A percentile compares a stretch with the other conserved stretches of the same genome.
Conservation (phyloP, 148 eudicot genomes). For the Vaccinium macrocarpon region DNA sequence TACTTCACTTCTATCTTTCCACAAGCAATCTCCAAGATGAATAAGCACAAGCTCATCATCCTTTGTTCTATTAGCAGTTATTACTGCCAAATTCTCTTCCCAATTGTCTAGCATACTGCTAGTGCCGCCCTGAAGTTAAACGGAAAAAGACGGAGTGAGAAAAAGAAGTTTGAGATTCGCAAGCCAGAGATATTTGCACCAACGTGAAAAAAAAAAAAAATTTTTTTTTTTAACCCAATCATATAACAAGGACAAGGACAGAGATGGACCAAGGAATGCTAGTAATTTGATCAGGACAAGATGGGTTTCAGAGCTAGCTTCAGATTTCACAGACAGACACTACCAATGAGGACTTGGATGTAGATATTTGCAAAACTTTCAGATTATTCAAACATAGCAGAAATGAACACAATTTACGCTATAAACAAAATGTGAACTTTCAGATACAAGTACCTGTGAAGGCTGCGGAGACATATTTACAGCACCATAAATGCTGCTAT, state of each 20-base stretch:
- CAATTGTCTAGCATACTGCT: constrained; percentile 74
- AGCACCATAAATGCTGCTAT: constrained; percentile 32
- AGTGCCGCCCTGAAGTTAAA: constrained; percentile 46
- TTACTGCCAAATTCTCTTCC: constrained; percentile 84
- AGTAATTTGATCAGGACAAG: background rate
- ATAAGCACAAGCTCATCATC: constrained; percentile 90
- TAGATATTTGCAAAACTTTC: background rate
- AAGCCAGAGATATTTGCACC: constrained; percentile 5
- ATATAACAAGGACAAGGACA: background rate
- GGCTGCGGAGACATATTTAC: constrained; percentile 39
- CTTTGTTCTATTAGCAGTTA: constrained; percentile 78
- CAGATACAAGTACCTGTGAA: constrained; percentile 39
- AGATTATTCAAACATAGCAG: background rate
- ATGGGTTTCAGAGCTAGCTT: background rate
- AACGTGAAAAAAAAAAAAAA: background rate
- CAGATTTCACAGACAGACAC: background rate
- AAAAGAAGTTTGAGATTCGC: constrained; percentile 5
- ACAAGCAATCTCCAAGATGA: constrained; percentile 87
- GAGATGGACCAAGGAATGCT: background rate
- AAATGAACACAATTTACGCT: background rate
- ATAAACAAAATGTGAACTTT: background rate
- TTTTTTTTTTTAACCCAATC: background rate
- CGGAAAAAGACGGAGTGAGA: background rate
- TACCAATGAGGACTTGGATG: background rate
- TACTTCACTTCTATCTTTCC: constrained; percentile 82